These are phyloP conservation scores for Diaporthe vexans DNA, from an alignment of 2,329 filamentous ascomycete species.

Conservation along the genomic window DNA sequence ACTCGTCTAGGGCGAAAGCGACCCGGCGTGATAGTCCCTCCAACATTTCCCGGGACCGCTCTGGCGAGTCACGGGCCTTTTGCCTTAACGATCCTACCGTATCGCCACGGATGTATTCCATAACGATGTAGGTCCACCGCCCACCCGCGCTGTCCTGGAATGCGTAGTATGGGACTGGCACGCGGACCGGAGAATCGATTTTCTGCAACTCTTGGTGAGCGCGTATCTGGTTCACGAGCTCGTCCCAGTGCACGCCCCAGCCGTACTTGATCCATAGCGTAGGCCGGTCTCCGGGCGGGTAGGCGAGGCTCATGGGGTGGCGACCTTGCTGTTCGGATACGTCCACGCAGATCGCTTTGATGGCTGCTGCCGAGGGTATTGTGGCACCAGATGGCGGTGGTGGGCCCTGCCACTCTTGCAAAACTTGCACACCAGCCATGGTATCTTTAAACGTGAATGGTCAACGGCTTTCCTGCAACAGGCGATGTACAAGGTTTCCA, in stretches of 20 bases:
- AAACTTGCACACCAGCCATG: background rate
- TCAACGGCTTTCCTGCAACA: no score
- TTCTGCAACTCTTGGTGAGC: slow-evolving; percentile 16
- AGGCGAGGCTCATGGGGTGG: background rate
- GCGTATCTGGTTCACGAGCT: background rate
- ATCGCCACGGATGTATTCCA: slow-evolving; percentile 7
- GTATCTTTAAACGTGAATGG: no score
- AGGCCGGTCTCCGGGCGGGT: background rate
- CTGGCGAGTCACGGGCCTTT: background rate
- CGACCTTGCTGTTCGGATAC: background rate
- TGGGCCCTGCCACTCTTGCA: slow-evolving; percentile 6
- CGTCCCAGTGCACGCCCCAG: background rate
- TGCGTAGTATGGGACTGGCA: background rate
- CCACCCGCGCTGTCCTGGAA: background rate
- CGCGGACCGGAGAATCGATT: slow-evolving; percentile 20
- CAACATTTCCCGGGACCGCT: background rate
- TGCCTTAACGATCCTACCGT: background rate
- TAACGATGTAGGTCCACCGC: slow-evolving; percentile 15
- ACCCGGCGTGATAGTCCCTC: background rate
- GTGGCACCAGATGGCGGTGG: background rate
- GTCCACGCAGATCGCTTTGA: slow-evolving; percentile 2
- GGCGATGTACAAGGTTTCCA: no score
- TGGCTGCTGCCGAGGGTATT: slow-evolving; percentile 7
- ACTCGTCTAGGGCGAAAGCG: slow-evolving; percentile 3
- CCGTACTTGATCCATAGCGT: slow-evolving; percentile 22